Base-by-base conservation (phyloP, 140 eudicot species). In the Oenanthe javanica region DNA sequence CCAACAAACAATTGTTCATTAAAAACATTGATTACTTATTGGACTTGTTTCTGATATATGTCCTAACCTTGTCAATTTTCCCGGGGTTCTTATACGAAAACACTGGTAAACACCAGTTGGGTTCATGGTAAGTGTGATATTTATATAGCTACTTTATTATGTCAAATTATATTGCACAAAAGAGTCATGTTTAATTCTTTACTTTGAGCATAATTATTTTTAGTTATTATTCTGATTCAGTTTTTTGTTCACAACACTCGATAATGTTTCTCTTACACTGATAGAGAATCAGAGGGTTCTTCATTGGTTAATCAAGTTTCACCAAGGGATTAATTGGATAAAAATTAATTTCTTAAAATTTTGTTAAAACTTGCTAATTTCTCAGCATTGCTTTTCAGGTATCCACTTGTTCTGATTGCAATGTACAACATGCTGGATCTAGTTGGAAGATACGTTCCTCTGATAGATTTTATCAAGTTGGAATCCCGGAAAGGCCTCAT, bases 11-110 rank as follows among this genome's bases (percentile, higher is more conserved):
- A 31, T 61, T 90, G 61, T 57, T 90, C 42, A 12, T 38, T 11
- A 76, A 88, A 81, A 90, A 90, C 72, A 75, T 78, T 25, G 95
- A 90, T 78, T 90, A 90, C 77, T 83, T 82, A 1, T 76, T 88
- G 84, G 91, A 84, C 82, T 64, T 90, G 76, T 90, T 16, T 79
- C 70, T 90, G 50, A 88, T 88, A 69, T 86, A 90, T 76, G 95
- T 80, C 49, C 83, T 90, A 9, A 90, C 92, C 48, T 69, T 90
- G n/a, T 90, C 95, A 4, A 90, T 90, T 78, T 88, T 90, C 75
- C 95, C 95, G 0, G 92, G 95, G 5, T 90, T 90, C 76, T 86
- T 88, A 74, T 86, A 83, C 43, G 95, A 90, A 72, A 88, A 90
- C 83, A 90, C 95, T 31, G 95, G 95, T 79, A 10, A 78, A 10